Evolutionary conservation across 164 flowering plant species (phyloP), one percentile per base, ranked within the genome.

Genomic region (Vitis amurensis): DNA sequence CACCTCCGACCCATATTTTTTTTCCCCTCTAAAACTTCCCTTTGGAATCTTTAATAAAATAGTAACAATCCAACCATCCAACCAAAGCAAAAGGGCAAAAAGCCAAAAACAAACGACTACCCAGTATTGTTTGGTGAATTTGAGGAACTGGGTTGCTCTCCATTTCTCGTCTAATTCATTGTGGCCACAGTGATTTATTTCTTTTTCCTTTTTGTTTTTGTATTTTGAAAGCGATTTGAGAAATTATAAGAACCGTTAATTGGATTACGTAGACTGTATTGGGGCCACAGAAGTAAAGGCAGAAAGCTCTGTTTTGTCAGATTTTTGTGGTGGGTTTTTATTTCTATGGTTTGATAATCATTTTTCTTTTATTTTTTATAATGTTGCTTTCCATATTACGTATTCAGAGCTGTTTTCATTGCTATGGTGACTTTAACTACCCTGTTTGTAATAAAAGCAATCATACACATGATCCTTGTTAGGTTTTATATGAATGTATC

Each of bases 151-250:
- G 70, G 75, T 71, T 68, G 55, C 44, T 68, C 64, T 67, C 66
- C 15, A 47, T 64, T 27, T 29, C 44, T 37, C 44, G 6, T 37
- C 44, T 37, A 37, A 37, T 37, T 37, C 44, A 37, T 37, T 37
- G 44, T 37, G 44, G 44, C 44, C 44, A 37, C 7, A 37, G 27
- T 23, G 4, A 37, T 37, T 37, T 4, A 3, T 68, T 50, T 10
- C 2, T 12, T 3, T 31, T 13, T 65, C 17, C 8, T 23, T 50
- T 64, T 64, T 9, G 29, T 51, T 53, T 13, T 52, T 30, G 9
- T 29, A 62, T 55, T 64, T 16, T 55, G 75, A 70, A 60, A 78
- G 55, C 70, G 67, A 72, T 68, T 72, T 63, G 67, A 55, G 50
- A 47, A 58, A 49, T 29, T 64, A 48, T 4, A 37, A 37, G 60